Conservation (phyloP, 2,329 filamentous ascomycete genomes). For the Huntiella bhutanensis region DNA sequence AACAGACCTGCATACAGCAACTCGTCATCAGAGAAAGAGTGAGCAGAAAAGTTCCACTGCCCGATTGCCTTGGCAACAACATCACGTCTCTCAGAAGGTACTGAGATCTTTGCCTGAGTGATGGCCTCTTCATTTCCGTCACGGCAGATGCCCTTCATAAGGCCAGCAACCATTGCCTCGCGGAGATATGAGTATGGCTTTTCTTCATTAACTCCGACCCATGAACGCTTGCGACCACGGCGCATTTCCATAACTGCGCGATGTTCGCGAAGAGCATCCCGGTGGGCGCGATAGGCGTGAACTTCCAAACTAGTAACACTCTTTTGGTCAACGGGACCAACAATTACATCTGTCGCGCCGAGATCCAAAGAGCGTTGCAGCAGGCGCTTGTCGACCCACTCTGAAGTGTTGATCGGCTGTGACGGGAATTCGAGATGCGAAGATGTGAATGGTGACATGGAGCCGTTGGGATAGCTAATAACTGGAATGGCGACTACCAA, state of each 20-base stretch:
- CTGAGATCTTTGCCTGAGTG: slow-evolving; percentile 44
- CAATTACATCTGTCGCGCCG: slow-evolving; percentile 71
- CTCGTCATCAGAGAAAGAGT: slow-evolving; percentile 79
- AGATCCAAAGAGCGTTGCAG: slow-evolving; percentile 63
- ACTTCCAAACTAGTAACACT: slow-evolving; percentile 59
- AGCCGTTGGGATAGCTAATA: slow-evolving; percentile 23
- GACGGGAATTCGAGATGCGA: slow-evolving; percentile 15
- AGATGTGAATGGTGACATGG: slow-evolving; percentile 15
- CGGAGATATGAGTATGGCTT: slow-evolving; percentile 77
- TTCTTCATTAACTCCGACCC: slow-evolving; percentile 73
- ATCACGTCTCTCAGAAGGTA: slow-evolving; percentile 45
- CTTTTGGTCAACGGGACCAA: slow-evolving; percentile 56
- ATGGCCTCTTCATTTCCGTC: slow-evolving; percentile 41
- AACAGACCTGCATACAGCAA: slow-evolving; percentile 65
- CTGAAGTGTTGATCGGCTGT: slow-evolving; percentile 17
- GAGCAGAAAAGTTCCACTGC: slow-evolving; percentile 75
- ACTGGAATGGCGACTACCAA: slow-evolving; percentile 38
- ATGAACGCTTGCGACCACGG: slow-evolving; percentile 66
- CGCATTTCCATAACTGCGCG: slow-evolving; percentile 52
- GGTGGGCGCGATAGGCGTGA: slow-evolving; percentile 67
- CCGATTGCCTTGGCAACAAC: slow-evolving; percentile 52
- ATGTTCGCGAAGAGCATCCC: slow-evolving; percentile 56
- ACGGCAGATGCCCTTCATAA: slow-evolving; percentile 80
- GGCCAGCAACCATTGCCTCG: slow-evolving; percentile 79
- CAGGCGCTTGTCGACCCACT: slow-evolving; percentile 23